Percentiles rank a stretch among this genome's conserved stretches.
These are phyloP conservation scores for Cymbopogon citratus DNA, from an alignment of 176 grass and related monocot genomes.

Conservation along the genomic window DNA sequence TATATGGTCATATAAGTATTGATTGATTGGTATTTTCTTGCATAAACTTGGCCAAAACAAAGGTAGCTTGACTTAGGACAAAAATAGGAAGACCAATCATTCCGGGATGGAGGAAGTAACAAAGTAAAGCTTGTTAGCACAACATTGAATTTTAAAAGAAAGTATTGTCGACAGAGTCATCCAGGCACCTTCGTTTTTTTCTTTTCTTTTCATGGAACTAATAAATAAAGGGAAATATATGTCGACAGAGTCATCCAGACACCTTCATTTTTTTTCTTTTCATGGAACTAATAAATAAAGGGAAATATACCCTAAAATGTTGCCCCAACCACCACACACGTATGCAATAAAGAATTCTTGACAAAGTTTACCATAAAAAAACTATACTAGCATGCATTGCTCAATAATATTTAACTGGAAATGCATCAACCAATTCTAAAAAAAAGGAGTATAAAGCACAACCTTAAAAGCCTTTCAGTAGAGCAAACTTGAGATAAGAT, in stretches of 20 bases:
- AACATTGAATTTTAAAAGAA: not conserved
- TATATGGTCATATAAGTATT: not conserved
- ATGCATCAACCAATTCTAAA: not conserved
- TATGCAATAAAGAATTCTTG: not conserved
- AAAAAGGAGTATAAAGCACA: not conserved
- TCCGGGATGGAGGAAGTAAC: not conserved
- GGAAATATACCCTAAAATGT: not conserved
- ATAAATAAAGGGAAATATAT: too few relatives aligned
- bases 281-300: not conserved
- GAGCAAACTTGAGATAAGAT: not conserved
- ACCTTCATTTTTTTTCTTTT: slow-evolving; percentile 7
- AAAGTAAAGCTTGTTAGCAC: not conserved
- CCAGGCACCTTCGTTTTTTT: slow-evolving; percentile 3
- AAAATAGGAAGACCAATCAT: not conserved
- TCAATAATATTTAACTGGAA: not conserved
- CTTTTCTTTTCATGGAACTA: not conserved
- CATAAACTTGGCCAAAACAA: not conserved
- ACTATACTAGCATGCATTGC: not conserved
- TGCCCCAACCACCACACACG: not conserved
- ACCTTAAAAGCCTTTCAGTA: slow-evolving; percentile 5
- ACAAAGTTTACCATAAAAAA: not conserved
- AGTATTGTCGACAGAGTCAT: not conserved
- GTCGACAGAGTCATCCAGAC: not conserved
- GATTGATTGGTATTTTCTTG: not conserved
- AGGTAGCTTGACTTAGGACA: not conserved